phyloP scores from a whole-genome alignment of 1,284 basidiomycete species.

The Papiliotrema nemorosa region DNA sequence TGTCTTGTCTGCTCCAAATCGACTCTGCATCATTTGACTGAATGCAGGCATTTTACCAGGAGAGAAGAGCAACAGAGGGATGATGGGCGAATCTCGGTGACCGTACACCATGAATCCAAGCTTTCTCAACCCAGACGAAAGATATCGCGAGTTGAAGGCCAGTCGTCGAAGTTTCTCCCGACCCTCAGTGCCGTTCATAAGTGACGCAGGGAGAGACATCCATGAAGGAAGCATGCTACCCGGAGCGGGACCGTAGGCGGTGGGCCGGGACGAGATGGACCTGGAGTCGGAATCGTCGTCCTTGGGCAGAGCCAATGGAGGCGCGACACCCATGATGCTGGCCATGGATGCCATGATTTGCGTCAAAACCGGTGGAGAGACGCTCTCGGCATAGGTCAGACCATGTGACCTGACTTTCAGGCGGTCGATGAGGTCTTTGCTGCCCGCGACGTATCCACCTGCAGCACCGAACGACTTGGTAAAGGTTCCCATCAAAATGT shows the following conservation, averaged over 20 bases:
- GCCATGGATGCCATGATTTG: slow-evolving; percentile 92
- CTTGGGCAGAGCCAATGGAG: slow-evolving; percentile 49
- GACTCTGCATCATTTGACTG: slow-evolving; percentile 80
- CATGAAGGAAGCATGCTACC: slow-evolving; percentile 62
- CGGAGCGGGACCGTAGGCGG: slow-evolving; percentile 61
- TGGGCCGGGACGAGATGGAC: slow-evolving; percentile 27
- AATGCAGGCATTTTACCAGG: slow-evolving; percentile 90
- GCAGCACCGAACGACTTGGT: slow-evolving; percentile 98
- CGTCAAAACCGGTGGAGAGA: slow-evolving; percentile 83
- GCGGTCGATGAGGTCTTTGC: slow-evolving; percentile 72
- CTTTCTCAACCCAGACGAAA: slow-evolving; percentile 79
- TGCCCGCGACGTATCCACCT: slow-evolving; percentile 90
- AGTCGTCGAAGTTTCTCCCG: slow-evolving; percentile 74
- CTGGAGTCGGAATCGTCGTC: slow-evolving; percentile 51
- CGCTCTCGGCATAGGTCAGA: slow-evolving; percentile 83
- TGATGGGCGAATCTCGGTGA: slow-evolving; percentile 84
- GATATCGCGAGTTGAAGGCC: slow-evolving; percentile 93
- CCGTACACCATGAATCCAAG: slow-evolving; percentile 98
- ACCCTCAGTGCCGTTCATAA: slow-evolving; percentile 80
- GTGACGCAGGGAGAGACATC: slow-evolving; percentile 64
- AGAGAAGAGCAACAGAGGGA: slow-evolving; percentile 89
- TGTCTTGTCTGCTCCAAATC: slow-evolving; percentile 57
- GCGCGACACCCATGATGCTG: slow-evolving; percentile 86
- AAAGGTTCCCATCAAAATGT: slow-evolving; percentile 98
- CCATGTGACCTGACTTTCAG: slow-evolving; percentile 80